phyloP scores from a whole-genome alignment of 805 yeast species.

The Starmerella apicola region DNA sequence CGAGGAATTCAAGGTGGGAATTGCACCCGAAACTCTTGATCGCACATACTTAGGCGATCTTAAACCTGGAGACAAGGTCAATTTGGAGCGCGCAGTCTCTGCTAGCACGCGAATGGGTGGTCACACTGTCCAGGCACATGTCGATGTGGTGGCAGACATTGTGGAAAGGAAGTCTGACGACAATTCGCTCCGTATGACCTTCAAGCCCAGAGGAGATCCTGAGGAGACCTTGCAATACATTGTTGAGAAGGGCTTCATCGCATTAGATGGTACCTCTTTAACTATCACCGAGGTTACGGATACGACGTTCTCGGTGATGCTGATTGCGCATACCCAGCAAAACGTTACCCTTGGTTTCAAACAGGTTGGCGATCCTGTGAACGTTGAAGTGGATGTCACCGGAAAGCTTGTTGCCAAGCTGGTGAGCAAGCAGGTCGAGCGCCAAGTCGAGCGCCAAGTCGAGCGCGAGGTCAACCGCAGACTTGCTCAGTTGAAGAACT shows the following conservation, averaged over 20 bases:
- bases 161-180: constrained; percentile 43
- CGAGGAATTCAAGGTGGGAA: constrained; percentile 68
- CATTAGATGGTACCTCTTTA: constrained; percentile 85
- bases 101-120: constrained; percentile 86
- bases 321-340: constrained; percentile 81
- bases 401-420: constrained; percentile 89
- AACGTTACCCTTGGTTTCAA: constrained; percentile 65
- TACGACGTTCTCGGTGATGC: constrained; percentile 64
- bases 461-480: no score
- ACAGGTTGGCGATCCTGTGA: constrained; percentile 50
- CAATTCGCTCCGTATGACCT: constrained; percentile 65
- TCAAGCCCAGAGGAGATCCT: constrained; percentile 47
- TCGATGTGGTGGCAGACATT: constrained; percentile 74
- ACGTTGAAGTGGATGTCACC: constrained; percentile 87
- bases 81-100: constrained; percentile 82
- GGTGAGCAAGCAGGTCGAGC: constrained; percentile 36
- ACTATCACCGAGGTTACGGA: constrained; percentile 76
- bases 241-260: constrained; percentile 90
- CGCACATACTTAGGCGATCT: constrained; percentile 64
- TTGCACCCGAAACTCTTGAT: constrained; percentile 83
- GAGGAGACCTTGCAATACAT: constrained; percentile 48
- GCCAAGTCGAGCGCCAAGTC: no score
- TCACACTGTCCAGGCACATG: constrained; percentile 95
- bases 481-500: no score
- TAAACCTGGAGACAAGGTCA: constrained; percentile 48